These are phyloP conservation scores for Termitomyces sp. DNA, from an alignment of 768 basidiomycete species.

Conservation along the genomic window DNA sequence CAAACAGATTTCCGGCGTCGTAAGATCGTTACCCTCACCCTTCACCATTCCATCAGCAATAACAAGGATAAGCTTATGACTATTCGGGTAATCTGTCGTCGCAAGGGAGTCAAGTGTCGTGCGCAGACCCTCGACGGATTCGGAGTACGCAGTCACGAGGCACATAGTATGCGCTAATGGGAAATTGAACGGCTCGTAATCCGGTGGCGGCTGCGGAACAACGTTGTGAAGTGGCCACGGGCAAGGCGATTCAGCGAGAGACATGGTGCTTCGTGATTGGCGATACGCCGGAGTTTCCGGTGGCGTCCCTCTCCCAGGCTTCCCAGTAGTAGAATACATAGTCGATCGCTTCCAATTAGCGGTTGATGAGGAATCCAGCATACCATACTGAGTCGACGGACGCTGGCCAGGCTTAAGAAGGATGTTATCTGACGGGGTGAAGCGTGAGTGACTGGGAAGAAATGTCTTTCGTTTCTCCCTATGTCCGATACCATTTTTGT, in stretches of 20 bases:
- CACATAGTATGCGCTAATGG: slow-evolving; percentile 91
- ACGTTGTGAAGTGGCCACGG: slow-evolving; percentile 92
- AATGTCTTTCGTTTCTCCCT: slow-evolving; percentile 55
- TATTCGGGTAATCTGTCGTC: slow-evolving; percentile 97
- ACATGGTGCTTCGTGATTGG: slow-evolving; percentile 78
- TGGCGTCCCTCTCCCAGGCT: slow-evolving; percentile 52
- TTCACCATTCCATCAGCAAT: slow-evolving; percentile 99
- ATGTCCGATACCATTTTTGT: slow-evolving; percentile 58
- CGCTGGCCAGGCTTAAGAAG: slow-evolving; percentile 44
- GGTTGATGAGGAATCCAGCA: slow-evolving; percentile 48
- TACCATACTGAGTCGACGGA: slow-evolving; percentile 59
- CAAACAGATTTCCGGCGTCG: slow-evolving; percentile 92
- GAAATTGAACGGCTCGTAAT: slow-evolving; percentile 95
- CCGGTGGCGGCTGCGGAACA: slow-evolving; percentile 86
- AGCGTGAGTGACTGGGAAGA: slow-evolving; percentile 65
- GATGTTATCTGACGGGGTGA: slow-evolving; percentile 66
- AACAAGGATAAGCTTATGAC: slow-evolving; percentile 91
- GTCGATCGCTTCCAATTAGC: slow-evolving; percentile 55
- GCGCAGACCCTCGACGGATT: slow-evolving; percentile 91
- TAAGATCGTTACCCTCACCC: slow-evolving; percentile 82
- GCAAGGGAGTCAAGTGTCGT: slow-evolving; percentile 98
- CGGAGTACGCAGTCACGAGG: slow-evolving; percentile 97
- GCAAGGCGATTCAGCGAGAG: slow-evolving; percentile 69
- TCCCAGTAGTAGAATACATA: slow-evolving; percentile 41
- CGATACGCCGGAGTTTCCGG: slow-evolving; percentile 69